phyloP scores from a whole-genome alignment of 176 grass and related monocot species.

The Olyra latifolia region DNA sequence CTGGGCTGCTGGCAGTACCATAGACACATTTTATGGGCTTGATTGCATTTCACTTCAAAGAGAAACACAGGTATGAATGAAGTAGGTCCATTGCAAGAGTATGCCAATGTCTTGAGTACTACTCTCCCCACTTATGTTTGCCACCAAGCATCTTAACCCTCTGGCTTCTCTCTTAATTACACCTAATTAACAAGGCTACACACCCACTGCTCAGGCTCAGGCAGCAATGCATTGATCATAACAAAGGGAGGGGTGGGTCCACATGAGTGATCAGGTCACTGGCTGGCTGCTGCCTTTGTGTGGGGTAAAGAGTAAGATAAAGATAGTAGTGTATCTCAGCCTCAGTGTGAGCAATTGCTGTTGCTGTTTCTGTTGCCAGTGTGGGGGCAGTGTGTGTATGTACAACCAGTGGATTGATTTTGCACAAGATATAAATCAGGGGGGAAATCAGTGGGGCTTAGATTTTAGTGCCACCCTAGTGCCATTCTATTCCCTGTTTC shows the following conservation, averaged over 20 bases:
- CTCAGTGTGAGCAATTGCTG: slow-evolving; percentile 33
- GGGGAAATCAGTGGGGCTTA: background rate
- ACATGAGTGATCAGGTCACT: slow-evolving; percentile 39
- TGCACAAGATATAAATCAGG: background rate
- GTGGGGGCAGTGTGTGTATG: background rate
- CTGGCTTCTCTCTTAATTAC: slow-evolving; percentile 42
- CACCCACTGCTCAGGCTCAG: slow-evolving; percentile 15
- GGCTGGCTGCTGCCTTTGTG: background rate
- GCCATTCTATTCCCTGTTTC: slow-evolving; percentile 27
- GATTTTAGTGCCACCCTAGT: slow-evolving; percentile 33
- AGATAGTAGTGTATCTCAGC: background rate
- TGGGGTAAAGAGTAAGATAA: slow-evolving; percentile 35
- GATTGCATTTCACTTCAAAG: slow-evolving; percentile 17
- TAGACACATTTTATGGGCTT: slow-evolving; percentile 6
- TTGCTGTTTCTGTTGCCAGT: slow-evolving; percentile 2
- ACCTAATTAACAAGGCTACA: slow-evolving; percentile 25
- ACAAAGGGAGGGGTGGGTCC: background rate
- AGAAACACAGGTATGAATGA: slow-evolving; percentile 29
- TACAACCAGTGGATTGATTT: background rate
- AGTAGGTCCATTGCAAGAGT: background rate
- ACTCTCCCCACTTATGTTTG: slow-evolving; percentile 12
- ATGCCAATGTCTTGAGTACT: slow-evolving; percentile 28
- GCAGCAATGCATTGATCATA: background rate
- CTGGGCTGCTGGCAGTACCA: background rate
- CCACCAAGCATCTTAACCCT: slow-evolving; percentile 27